A percentile compares a stretch with the other conserved stretches of the same genome.
These are phyloP conservation scores for Pulicaria dysenterica DNA, from an alignment of 129 eudicot genomes.

Conservation along the genomic window DNA sequence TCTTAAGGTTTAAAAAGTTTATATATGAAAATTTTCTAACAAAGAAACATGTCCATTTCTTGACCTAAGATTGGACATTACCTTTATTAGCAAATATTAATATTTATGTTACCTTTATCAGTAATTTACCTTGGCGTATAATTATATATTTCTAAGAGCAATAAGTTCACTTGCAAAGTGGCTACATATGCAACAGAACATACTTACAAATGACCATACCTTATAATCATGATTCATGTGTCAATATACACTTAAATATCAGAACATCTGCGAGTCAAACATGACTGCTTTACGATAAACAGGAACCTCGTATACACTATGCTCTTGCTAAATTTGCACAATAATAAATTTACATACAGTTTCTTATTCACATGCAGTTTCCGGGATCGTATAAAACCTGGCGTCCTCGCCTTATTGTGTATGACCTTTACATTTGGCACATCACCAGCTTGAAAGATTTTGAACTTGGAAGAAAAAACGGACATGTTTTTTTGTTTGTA, in stretches of 20 bases:
- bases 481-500: conserved; percentile 11
- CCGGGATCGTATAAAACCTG: neutral
- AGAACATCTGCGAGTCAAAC: neutral
- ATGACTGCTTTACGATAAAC: conserved; percentile 13
- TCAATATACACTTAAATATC: conserved; percentile 6
- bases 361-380: conserved; percentile 26
- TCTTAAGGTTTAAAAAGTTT: too few relatives aligned
- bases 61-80: too few relatives aligned
- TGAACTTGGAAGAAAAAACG: conserved; percentile 6
- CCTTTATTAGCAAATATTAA: too few relatives aligned
- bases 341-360: conserved; percentile 12
- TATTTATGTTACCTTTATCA: too few relatives aligned
- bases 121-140: too few relatives aligned
- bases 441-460: conserved; percentile 10
- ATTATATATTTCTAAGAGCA: too few relatives aligned
- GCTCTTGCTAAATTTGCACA: conserved; percentile 22
- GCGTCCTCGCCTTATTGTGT: conserved; percentile 24
- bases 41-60: too few relatives aligned
- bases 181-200: conserved; percentile 10
- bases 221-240: neutral
- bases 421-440: conserved; percentile 7
- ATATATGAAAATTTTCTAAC: too few relatives aligned
- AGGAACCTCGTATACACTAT: conserved; percentile 29
- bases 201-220: neutral
- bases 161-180: neutral